A percentile compares a stretch with the other conserved stretches of the same genome.
Conservation (phyloP, 306 rosid genomes). For the Echinosophora koreensis region DNA sequence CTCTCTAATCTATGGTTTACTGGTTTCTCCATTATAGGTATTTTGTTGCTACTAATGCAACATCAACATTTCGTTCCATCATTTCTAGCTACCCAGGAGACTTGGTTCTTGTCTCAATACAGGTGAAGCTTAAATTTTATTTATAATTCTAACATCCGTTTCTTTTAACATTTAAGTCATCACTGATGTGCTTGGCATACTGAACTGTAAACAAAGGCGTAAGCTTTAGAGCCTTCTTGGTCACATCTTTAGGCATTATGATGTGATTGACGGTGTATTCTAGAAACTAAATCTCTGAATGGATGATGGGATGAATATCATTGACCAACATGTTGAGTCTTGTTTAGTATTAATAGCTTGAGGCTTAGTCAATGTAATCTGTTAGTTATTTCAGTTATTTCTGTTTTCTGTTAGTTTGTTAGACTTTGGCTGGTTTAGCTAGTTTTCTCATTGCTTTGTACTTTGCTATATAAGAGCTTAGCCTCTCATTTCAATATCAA, state of each 20-base stretch:
- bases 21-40: conserved; percentile 60
- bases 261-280: background rate
- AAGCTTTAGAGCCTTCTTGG: background rate
- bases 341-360: no score
- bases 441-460: no score
- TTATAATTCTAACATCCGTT: conserved; percentile 28
- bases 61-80: conserved; percentile 82
- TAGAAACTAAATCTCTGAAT: background rate
- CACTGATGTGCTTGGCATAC: conserved; percentile 14
- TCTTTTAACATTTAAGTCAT: background rate
- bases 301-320: background rate
- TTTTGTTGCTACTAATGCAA: conserved; percentile 85
- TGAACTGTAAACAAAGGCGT: background rate
- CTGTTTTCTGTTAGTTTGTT: no score
- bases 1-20: conserved; percentile 36
- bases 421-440: no score
- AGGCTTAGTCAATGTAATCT: no score
- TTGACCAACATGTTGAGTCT: no score
- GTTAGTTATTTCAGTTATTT: no score
- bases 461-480: no score
- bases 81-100: conserved; percentile 80
- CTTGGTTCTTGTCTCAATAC: conserved; percentile 80
- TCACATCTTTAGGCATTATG: conserved; percentile 1
- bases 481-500: no score
- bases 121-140: conserved; percentile 60